Evolutionary conservation across 225 moss, liverwort and hornwort species (phyloP).

Genomic region (Pleurozium schreberi): DNA sequence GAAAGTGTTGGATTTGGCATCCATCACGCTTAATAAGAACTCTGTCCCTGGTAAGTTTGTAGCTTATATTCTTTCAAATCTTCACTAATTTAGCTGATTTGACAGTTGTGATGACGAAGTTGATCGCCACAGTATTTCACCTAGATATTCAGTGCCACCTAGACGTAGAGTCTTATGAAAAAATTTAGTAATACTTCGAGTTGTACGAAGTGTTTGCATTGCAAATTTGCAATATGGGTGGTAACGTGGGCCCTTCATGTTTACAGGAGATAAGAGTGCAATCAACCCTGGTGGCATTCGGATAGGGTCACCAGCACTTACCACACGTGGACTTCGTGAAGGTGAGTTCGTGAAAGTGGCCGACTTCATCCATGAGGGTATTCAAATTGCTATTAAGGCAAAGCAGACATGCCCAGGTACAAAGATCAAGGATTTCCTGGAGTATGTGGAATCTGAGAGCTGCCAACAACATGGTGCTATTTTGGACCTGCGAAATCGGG

Average conservation of each 20-base stretch:
- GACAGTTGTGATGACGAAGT: background rate
- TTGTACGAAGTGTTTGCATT: background rate
- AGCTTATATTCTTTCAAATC: background rate
- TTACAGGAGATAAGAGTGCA: constrained; percentile 81
- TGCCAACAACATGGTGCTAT: constrained; percentile 40
- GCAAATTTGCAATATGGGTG: background rate
- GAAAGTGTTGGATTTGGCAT: constrained; percentile 67
- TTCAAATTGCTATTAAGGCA: constrained; percentile 54
- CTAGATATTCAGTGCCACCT: background rate
- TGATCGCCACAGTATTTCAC: background rate
- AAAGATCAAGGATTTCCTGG: constrained; percentile 68
- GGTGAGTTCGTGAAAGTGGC: constrained; percentile 67
- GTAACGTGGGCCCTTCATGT: background rate
- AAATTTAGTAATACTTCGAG: background rate
- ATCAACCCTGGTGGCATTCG: constrained; percentile 69
- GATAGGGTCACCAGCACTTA: constrained; percentile 75
- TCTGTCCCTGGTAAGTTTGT: constrained; percentile 59
- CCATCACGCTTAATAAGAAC: constrained; percentile 87
- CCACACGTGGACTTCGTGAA: constrained; percentile 68
- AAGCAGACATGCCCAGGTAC: constrained; percentile 54
- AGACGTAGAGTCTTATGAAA: background rate
- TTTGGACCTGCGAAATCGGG: constrained; percentile 45
- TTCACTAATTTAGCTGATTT: background rate
- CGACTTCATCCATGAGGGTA: constrained; percentile 65
- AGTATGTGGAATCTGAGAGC: constrained; percentile 51